phyloP scores from a whole-genome alignment of 306 rosid species.

The Malus asiatica region DNA sequence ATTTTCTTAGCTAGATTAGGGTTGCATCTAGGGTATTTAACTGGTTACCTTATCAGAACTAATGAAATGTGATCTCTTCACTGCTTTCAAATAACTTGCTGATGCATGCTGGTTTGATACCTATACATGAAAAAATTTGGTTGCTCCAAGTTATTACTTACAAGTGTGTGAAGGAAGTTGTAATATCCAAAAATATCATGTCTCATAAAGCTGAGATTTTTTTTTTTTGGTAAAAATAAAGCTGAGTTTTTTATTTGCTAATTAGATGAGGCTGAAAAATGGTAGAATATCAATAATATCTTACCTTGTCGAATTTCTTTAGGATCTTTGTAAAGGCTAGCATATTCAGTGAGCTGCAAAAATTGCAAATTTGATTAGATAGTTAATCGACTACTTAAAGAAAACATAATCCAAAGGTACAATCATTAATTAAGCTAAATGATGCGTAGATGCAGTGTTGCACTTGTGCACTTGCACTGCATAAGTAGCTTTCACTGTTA shows the following conservation, averaged over 20 bases:
- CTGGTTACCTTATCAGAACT: constrained; percentile 76
- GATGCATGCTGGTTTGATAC: constrained; percentile 83
- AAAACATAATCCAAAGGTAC: neutral
- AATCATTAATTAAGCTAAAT: no score
- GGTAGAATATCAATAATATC: neutral
- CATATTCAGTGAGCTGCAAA: constrained; percentile 70
- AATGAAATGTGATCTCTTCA: constrained; percentile 72
- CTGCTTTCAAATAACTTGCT: constrained; percentile 56
- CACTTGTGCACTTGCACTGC: neutral
- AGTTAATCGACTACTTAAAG: neutral
- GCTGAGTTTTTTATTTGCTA: neutral
- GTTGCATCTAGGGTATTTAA: neutral
- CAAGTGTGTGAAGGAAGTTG: neutral
- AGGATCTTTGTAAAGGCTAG: constrained; percentile 72
- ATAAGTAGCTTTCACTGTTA: neutral
- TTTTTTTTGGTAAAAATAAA: no score
- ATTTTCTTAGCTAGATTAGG: neutral
- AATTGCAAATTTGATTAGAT: constrained; percentile 2
- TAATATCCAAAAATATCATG: neutral
- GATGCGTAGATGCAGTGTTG: neutral
- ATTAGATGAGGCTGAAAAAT: neutral
- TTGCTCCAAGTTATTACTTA: neutral
- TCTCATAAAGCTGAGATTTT: neutral
- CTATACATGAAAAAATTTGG: constrained; percentile 9
- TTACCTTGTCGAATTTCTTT: constrained; percentile 94